Base-by-base conservation (phyloP, 495 filamentous ascomycete genomes). In the Daldinia bambusicola region DNA sequence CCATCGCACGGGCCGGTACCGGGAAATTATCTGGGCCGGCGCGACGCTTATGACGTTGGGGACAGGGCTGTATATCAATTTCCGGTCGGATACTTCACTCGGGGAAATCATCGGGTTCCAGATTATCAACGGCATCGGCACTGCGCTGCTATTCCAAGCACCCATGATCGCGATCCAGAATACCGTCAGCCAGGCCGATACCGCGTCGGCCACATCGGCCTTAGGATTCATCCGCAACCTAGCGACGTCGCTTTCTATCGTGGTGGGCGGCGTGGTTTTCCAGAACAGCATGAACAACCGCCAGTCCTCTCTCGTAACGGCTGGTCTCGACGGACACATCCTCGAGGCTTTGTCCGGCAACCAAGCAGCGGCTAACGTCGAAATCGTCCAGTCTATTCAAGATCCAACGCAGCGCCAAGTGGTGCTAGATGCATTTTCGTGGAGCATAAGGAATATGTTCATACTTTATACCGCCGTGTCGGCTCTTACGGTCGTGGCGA, bases 161-260 rank as follows among this genome's bases (percentile, higher is more conserved):
- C 91, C 91, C 6, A 82, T 91, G 50, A 88, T 92, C 26, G 90
- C 90, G 1, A 78, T 93, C 7, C 91, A 89, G 6, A 84, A 89
- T 20, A 83, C 83, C 36, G 86, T 91, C 56, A 79, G 83, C 0
- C 86, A 89, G 31, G 78, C 81, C 8, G 89, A 92, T 31, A 89
- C 87, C 0, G 91, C 89, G 0, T 85, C 88, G 2, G 90, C 89
- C 6, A 92, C 89, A 0, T 85, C 88, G 0, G 89, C 90, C 0
- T 84, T 91, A 48, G 82, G 85, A 2, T 91, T 92, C 73, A 79
- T 89, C 32, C 84, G 90, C 6, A 88, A 88, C 57, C 71, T 93
- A 10, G 89, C 87, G 1, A 90, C 86, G 0, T 83, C 88, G 6
- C 81, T 88, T 10, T 86, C 84, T 10, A 86, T 92, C 34, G 90